Conservation (phyloP, 768 basidiomycete species). For the Termitomyces sp. region DNA sequence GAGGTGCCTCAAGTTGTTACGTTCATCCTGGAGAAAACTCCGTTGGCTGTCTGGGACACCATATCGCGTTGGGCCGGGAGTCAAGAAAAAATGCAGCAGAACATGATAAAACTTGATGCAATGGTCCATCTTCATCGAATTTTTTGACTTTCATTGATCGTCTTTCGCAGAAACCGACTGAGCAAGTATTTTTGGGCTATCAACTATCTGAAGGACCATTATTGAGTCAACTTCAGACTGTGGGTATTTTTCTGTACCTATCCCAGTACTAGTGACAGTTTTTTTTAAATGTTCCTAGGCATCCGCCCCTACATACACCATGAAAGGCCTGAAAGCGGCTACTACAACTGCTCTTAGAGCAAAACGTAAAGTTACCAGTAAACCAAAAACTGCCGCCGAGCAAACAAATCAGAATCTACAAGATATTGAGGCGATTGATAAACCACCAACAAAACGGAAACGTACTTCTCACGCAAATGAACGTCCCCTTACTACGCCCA, state of each 20-base stretch:
- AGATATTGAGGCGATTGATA: slow-evolving; percentile 18
- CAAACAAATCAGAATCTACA: slow-evolving; percentile 3
- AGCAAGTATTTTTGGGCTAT: slow-evolving; percentile 51
- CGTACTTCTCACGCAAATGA: slow-evolving; percentile 29
- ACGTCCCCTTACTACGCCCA: slow-evolving; percentile 16
- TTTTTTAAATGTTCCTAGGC: slow-evolving; percentile 26
- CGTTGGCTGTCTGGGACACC: slow-evolving; percentile 49
- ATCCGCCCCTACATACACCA: slow-evolving; percentile 39
- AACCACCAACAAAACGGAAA: slow-evolving; percentile 33
- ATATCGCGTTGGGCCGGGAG: slow-evolving; percentile 59
- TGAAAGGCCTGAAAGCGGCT: slow-evolving; percentile 55
- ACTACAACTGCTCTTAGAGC: slow-evolving; percentile 23
- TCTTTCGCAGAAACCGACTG: slow-evolving; percentile 30
- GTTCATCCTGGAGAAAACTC: slow-evolving; percentile 45
- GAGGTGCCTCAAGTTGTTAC: slow-evolving; percentile 29
- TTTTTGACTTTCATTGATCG: neutral
- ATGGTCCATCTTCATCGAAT: slow-evolving; percentile 24
- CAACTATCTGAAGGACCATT: slow-evolving; percentile 51
- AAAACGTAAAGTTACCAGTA: slow-evolving; percentile 20
- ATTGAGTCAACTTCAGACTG: slow-evolving; percentile 54
- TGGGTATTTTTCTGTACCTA: slow-evolving; percentile 22
- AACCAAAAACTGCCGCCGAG: slow-evolving; percentile 20
- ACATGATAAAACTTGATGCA: slow-evolving; percentile 35
- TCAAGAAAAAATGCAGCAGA: slow-evolving; percentile 45
- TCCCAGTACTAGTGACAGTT: neutral